Conservation (phyloP, 2,329 filamentous ascomycete species). For the Aspergillus novofumigatus region DNA sequence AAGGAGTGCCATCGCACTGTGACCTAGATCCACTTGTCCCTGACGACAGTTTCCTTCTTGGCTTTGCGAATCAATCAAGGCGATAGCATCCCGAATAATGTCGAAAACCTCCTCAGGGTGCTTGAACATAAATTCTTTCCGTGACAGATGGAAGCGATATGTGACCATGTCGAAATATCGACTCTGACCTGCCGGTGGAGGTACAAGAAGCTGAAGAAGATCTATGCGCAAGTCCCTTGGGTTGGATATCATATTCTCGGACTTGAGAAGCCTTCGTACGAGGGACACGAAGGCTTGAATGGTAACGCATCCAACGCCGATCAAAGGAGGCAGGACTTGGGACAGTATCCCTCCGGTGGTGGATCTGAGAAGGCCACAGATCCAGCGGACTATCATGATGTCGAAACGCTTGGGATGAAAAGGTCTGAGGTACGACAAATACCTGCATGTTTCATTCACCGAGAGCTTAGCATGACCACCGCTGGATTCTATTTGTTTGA, state of each 20-base stretch:
- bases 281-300: slow-evolving; percentile 38
- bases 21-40: slow-evolving; percentile 15
- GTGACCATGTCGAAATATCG: slow-evolving; percentile 23
- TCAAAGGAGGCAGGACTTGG: slow-evolving; percentile 35
- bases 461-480: slow-evolving; percentile 26
- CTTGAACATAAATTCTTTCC: slow-evolving; percentile 36
- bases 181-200: slow-evolving; percentile 10
- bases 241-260: slow-evolving; percentile 25
- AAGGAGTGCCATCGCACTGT: slow-evolving; percentile 26
- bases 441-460: slow-evolving; percentile 36
- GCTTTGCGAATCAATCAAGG: slow-evolving; percentile 13
- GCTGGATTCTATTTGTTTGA: slow-evolving; percentile 32
- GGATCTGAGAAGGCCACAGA: slow-evolving; percentile 35
- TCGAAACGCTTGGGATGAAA: slow-evolving; percentile 45
- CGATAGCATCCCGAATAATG: slow-evolving; percentile 30
- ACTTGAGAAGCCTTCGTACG: slow-evolving; percentile 28
- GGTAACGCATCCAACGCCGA: slow-evolving; percentile 44
- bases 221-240: slow-evolving; percentile 25
- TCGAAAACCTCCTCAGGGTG: slow-evolving; percentile 30
- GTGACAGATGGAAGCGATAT: slow-evolving; percentile 38
- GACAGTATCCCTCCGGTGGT: slow-evolving; percentile 30
- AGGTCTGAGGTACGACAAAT: slow-evolving; percentile 41
- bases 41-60: neutral
- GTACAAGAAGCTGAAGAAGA: slow-evolving; percentile 30
- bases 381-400: slow-evolving; percentile 40